phyloP scores from a whole-genome alignment of 2,329 filamentous ascomycete genomes.

The Fusarium acutatum region DNA sequence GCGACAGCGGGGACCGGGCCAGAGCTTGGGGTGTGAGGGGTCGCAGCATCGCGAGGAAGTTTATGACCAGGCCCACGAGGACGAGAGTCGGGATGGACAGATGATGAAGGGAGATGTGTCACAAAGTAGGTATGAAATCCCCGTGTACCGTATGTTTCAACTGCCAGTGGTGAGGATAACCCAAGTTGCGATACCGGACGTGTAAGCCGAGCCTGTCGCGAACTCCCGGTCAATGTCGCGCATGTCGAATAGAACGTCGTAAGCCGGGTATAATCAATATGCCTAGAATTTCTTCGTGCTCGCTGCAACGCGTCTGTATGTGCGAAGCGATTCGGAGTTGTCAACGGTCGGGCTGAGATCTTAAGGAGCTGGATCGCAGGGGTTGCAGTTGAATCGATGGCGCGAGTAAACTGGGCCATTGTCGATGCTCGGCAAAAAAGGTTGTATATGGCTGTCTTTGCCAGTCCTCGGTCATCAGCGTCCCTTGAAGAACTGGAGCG shows the following conservation, averaged over 20 bases:
- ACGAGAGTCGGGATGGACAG: constrained; percentile 86
- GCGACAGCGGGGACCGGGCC: constrained; percentile 67
- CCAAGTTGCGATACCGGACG: constrained; percentile 1
- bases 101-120: constrained; percentile 92
- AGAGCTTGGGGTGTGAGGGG: constrained; percentile 71
- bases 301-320: background rate
- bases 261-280: background rate
- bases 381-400: constrained; percentile 18
- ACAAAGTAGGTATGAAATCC: constrained; percentile 97
- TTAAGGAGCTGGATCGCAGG: constrained; percentile 30
- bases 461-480: constrained; percentile 35
- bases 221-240: constrained; percentile 12
- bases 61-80: constrained; percentile 78
- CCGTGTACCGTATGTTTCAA: constrained; percentile 48
- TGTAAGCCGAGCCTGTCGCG: constrained; percentile 17
- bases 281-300: background rate
- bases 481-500: constrained; percentile 35
- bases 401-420: constrained; percentile 38
- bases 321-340: constrained; percentile 1
- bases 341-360: constrained; percentile 19
- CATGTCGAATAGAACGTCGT: constrained; percentile 1
- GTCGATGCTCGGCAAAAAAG: constrained; percentile 24
- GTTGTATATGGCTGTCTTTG: background rate
- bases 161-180: constrained; percentile 3
- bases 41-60: constrained; percentile 84